A percentile compares a stretch with the other conserved stretches of the same genome.
Conservation (phyloP, 1,284 basidiomycete genomes). For the Psilocybe mexicana region DNA sequence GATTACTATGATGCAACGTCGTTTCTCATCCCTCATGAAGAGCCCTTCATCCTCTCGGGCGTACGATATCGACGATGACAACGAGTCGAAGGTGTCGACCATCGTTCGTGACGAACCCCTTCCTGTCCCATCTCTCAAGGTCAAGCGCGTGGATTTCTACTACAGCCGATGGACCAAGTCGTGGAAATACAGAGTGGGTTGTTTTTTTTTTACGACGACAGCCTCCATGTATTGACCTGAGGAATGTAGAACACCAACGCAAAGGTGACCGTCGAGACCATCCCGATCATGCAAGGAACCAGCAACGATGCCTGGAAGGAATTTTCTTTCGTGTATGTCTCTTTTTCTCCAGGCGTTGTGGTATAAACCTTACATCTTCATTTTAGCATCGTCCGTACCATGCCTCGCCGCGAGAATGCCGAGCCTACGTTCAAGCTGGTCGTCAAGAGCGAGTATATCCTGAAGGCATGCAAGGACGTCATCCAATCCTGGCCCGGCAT, state of each 20-base stretch:
- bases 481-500: conserved; percentile 53
- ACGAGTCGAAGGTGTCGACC: conserved; percentile 36
- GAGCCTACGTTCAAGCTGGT: conserved; percentile 51
- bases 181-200: conserved; percentile 53
- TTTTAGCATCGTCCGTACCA: conserved; percentile 45
- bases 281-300: conserved; percentile 37
- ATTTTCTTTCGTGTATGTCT: conserved; percentile 50
- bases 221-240: background rate
- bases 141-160: conserved; percentile 59
- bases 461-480: conserved; percentile 55
- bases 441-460: conserved; percentile 56
- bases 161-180: conserved; percentile 53
- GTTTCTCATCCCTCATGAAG: conserved; percentile 34
- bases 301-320: conserved; percentile 54
- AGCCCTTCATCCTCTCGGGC: conserved; percentile 15
- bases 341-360: background rate
- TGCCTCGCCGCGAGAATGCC: conserved; percentile 37
- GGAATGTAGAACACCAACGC: conserved; percentile 46
- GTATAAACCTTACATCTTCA: background rate
- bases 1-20: conserved; percentile 29
- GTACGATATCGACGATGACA: conserved; percentile 29
- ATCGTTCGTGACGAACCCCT: conserved; percentile 35
- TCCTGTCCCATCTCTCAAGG: conserved; percentile 46
- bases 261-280: conserved; percentile 46
- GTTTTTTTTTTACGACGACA: background rate